A percentile compares a stretch with the other conserved stretches of the same genome.
phyloP scores from a whole-genome alignment of 495 filamentous ascomycete species.

The Podospora didyma region DNA sequence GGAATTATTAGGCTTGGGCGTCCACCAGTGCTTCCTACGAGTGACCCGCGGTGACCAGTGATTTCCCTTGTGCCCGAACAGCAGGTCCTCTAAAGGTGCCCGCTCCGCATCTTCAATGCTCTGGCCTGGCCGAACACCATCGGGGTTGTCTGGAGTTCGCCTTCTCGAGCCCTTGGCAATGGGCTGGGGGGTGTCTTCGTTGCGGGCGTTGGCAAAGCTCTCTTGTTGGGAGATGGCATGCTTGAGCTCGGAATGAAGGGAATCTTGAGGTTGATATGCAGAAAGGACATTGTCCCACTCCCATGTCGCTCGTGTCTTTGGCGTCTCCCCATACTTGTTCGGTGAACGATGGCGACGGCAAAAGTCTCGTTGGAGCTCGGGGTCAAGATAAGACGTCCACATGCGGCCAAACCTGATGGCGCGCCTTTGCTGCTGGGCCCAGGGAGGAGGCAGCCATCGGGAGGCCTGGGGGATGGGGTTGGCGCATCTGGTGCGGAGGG shows the following conservation, averaged over 20 bases:
- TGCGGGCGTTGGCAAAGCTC: too few species aligned
- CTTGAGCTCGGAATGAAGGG: too few species aligned
- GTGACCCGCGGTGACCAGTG: background rate
- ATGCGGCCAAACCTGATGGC: conserved; percentile 40
- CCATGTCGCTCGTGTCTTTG: background rate
- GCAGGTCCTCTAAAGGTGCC: conserved; percentile 28
- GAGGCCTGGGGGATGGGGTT: conserved; percentile 11
- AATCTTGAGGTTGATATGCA: too few species aligned
- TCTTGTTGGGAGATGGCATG: conserved; percentile 9
- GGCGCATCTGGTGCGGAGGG: conserved; percentile 28
- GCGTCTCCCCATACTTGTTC: too few species aligned
- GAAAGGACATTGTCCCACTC: too few species aligned
- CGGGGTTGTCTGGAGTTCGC: conserved; percentile 26
- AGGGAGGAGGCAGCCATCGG: conserved; percentile 16
- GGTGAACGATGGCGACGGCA: conserved; percentile 37
- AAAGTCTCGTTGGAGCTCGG: conserved; percentile 32
- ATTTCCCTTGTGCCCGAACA: conserved; percentile 19
- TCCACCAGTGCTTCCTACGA: background rate
- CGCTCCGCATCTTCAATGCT: conserved; percentile 37
- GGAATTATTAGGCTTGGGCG: background rate
- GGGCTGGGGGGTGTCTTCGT: too few species aligned
- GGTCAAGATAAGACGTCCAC: conserved; percentile 40
- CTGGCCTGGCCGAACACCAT: conserved; percentile 30
- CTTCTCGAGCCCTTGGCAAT: too few species aligned
- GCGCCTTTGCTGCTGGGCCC: conserved; percentile 36